Conservation (phyloP, 805 yeast genomes). For the Lipomyces spencermartinsiae region DNA sequence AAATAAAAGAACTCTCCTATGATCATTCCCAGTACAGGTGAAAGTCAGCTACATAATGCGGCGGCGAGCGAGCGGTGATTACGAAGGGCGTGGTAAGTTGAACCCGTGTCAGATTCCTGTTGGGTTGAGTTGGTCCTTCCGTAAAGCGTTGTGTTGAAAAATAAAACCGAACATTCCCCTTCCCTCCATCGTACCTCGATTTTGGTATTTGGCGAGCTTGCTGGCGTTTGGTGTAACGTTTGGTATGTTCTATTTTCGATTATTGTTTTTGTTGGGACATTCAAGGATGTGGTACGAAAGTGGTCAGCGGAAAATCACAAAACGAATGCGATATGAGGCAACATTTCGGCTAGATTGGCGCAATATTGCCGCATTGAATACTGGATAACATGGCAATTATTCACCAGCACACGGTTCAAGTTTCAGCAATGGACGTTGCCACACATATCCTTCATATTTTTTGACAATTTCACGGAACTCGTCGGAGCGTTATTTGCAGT, state of each 20-base stretch:
- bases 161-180: neutral
- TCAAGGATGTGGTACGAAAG: neutral
- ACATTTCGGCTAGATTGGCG: too few relatives aligned
- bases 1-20: constrained; percentile 1
- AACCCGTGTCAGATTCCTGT: neutral
- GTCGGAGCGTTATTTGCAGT: too few relatives aligned
- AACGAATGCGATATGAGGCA: too few relatives aligned
- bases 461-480: too few relatives aligned
- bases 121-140: neutral
- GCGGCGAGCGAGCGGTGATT: neutral
- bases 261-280: neutral
- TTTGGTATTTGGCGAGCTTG: neutral
- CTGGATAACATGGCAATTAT: too few relatives aligned
- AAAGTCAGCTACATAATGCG: constrained; percentile 1
- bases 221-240: neutral
- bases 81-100: neutral
- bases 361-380: too few relatives aligned
- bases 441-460: too few relatives aligned
- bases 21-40: neutral
- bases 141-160: neutral
- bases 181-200: neutral
- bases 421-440: too few relatives aligned
- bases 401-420: too few relatives aligned
- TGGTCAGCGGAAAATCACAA: neutral
- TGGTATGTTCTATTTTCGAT: neutral